Evolutionary conservation across 345 rosid species (phyloP).

Genomic region (Schrenkiella parvula): DNA sequence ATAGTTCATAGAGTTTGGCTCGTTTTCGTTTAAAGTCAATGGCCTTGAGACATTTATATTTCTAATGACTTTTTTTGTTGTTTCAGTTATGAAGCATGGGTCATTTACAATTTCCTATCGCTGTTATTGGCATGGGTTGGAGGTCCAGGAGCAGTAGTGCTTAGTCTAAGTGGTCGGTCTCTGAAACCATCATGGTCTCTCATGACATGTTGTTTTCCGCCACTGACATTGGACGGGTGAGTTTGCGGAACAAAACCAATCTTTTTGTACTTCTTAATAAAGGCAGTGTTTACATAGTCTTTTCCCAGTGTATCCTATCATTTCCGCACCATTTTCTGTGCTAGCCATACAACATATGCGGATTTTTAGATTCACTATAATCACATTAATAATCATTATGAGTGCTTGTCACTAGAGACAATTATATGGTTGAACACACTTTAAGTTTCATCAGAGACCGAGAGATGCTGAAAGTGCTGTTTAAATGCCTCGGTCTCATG

Average conservation of each 20-base stretch:
- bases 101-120: constrained; percentile 85
- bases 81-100: constrained; percentile 99
- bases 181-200: constrained; percentile 73
- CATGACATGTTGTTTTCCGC: constrained; percentile 93
- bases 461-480: background rate
- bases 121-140: constrained; percentile 98
- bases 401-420: background rate
- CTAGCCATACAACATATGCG: background rate
- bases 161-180: constrained; percentile 83
- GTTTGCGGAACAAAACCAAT: constrained; percentile 20
- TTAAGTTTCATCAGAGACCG: background rate
- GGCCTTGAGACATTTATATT: background rate
- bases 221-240: constrained; percentile 82
- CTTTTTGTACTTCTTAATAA: background rate
- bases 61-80: constrained; percentile 6
- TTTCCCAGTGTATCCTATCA: background rate
- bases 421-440: no score
- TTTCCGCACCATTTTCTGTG: background rate
- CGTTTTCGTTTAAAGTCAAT: background rate
- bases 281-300: background rate
- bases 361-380: background rate
- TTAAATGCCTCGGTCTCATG: background rate
- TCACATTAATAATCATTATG: background rate
- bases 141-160: constrained; percentile 94
- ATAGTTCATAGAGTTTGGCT: background rate